These are phyloP conservation scores for Amaranthus cruentus DNA, from an alignment of 148 eudicot genomes.

Conservation along the genomic window DNA sequence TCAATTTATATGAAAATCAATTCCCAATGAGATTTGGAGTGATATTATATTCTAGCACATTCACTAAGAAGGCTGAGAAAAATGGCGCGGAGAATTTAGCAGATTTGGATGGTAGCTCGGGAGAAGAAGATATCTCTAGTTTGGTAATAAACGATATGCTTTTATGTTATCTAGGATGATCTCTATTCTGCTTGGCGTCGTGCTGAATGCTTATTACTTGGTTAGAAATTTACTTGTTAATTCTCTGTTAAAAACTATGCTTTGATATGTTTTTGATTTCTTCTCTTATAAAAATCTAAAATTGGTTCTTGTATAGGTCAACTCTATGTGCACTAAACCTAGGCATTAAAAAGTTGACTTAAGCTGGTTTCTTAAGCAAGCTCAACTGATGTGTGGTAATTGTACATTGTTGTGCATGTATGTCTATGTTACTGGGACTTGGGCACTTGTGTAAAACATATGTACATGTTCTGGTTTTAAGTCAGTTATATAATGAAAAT, in stretches of 20 bases:
- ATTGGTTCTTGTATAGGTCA: neutral
- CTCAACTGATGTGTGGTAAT: no score
- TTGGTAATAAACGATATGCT: constrained; percentile 45
- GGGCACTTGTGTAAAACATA: no score
- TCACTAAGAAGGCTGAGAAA: constrained; percentile 46
- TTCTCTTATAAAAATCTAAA: neutral
- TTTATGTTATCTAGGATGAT: constrained; percentile 7
- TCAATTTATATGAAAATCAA: constrained; percentile 74
- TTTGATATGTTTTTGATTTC: neutral
- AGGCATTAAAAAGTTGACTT: neutral
- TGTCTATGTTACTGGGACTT: no score
- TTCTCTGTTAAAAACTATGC: neutral
- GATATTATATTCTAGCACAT: constrained; percentile 61
- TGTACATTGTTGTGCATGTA: no score
- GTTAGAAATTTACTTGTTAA: neutral
- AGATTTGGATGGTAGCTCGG: constrained; percentile 24
- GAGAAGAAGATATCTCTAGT: constrained; percentile 66
- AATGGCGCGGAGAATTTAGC: constrained; percentile 45
- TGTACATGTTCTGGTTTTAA: no score
- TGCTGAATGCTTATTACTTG: neutral
- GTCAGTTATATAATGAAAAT: no score
- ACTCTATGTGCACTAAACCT: neutral
- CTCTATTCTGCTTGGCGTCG: neutral
- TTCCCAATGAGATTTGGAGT: constrained; percentile 94
- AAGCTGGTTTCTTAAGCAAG: neutral